phyloP scores from a whole-genome alignment of 2,329 filamentous ascomycete species.

The Ceratocystis huliohia region DNA sequence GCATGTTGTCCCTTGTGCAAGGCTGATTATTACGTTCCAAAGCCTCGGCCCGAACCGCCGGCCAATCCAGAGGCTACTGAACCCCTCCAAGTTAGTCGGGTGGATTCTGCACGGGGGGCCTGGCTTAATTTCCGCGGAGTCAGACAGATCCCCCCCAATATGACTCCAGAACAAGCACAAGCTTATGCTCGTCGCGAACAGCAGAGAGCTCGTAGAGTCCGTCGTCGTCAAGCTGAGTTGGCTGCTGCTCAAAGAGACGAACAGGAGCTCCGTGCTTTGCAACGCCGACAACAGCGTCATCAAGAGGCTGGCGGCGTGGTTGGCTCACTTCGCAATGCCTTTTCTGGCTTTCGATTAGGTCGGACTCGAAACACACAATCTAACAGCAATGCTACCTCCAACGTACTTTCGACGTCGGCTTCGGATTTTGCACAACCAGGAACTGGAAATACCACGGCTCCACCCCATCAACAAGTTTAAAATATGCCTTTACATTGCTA shows the following conservation, averaged over 20 bases:
- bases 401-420: not conserved
- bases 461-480: not conserved
- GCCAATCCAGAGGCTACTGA: slow-evolving; percentile 26
- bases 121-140: slow-evolving; percentile 30
- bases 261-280: slow-evolving; percentile 11
- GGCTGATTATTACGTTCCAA: slow-evolving; percentile 91
- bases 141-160: slow-evolving; percentile 27
- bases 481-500: no score
- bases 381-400: not conserved
- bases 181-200: slow-evolving; percentile 14
- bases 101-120: slow-evolving; percentile 36
- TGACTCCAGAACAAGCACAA: slow-evolving; percentile 22
- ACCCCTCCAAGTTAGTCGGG: slow-evolving; percentile 30
- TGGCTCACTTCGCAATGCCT: slow-evolving; percentile 17
- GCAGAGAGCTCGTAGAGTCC: slow-evolving; percentile 16
- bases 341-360: slow-evolving; percentile 21
- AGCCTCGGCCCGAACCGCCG: slow-evolving; percentile 53
- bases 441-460: not conserved
- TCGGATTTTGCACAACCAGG: not conserved
- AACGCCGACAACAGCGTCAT: slow-evolving; percentile 9
- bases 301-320: slow-evolving; percentile 11
- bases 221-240: slow-evolving; percentile 13
- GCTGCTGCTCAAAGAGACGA: slow-evolving; percentile 15
- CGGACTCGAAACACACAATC: slow-evolving; percentile 5
- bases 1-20: slow-evolving; percentile 97